These are phyloP conservation scores for Dactylellina leptospora DNA, from an alignment of 2,329 filamentous ascomycete species.

Conservation along the genomic window DNA sequence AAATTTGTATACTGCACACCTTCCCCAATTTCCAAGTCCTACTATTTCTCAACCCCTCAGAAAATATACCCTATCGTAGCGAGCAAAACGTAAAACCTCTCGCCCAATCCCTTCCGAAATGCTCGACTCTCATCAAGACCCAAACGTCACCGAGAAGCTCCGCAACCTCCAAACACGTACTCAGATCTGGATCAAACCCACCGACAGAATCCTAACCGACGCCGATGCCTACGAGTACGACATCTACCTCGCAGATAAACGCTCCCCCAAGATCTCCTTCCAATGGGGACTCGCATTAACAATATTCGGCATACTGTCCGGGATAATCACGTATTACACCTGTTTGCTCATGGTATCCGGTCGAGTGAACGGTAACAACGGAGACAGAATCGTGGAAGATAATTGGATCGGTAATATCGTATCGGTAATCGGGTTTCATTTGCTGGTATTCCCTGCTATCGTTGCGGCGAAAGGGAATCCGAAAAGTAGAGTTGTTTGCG, in stretches of 20 bases:
- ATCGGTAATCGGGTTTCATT: conserved; percentile 30
- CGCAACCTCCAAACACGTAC: conserved; percentile 45
- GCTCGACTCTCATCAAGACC: conserved; percentile 18
- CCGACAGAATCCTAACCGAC: conserved; percentile 42
- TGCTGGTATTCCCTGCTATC: conserved; percentile 22
- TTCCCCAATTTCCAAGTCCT: too few relatives aligned
- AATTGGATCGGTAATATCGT: neutral
- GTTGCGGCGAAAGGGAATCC: conserved; percentile 20
- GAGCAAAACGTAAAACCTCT: too few relatives aligned
- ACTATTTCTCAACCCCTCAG: too few relatives aligned
- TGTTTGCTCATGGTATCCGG: conserved; percentile 24
- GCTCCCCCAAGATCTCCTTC: conserved; percentile 28
- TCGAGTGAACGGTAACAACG: neutral
- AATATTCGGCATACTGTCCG: conserved; percentile 12
- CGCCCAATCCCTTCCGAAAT: too few relatives aligned
- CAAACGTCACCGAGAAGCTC: conserved; percentile 29
- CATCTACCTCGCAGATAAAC: conserved; percentile 18
- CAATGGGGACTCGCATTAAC: conserved; percentile 27
- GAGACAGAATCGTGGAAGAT: neutral
- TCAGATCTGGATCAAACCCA: conserved; percentile 47
- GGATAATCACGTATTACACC: conserved; percentile 31
- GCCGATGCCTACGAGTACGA: conserved; percentile 52
- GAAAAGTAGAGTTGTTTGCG: neutral
- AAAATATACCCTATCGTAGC: too few relatives aligned
- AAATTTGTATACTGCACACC: too few relatives aligned